These are phyloP conservation scores for Elymus sibiricus DNA, from an alignment of 176 grass and related monocot genomes.

Conservation along the genomic window DNA sequence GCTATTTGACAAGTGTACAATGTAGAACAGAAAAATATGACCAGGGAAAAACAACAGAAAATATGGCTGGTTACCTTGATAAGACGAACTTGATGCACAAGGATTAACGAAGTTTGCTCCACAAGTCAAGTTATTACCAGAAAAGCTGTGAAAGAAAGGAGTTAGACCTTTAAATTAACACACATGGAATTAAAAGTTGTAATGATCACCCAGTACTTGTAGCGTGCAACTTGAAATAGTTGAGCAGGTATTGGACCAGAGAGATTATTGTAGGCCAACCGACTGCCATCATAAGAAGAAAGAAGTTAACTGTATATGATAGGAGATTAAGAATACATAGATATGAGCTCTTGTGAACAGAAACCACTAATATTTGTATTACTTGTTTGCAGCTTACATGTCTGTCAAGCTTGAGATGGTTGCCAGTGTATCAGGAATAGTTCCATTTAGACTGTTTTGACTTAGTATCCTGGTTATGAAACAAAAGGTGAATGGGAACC, in stretches of 20 bases:
- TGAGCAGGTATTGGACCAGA: conserved; percentile 74
- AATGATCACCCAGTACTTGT: conserved; percentile 69
- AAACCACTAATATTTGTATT: conserved; percentile 23
- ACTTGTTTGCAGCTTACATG: conserved; percentile 53
- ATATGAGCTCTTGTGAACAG: background rate
- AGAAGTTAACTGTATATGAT: conserved; percentile 28
- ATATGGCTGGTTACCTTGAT: conserved; percentile 55
- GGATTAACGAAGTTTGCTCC: conserved; percentile 63
- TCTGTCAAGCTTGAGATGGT: conserved; percentile 67
- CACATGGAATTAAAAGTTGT: background rate
- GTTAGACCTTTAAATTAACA: conserved; percentile 30
- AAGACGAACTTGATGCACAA: conserved; percentile 67
- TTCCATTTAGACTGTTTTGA: conserved; percentile 75
- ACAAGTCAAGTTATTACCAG: conserved; percentile 86
- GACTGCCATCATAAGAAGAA: conserved; percentile 45
- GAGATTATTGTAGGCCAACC: conserved; percentile 84
- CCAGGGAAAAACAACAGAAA: background rate
- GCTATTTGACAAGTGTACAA: conserved; percentile 20
- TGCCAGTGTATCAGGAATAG: conserved; percentile 65
- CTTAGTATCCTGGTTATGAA: conserved; percentile 73
- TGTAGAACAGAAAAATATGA: conserved; percentile 3
- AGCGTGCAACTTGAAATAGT: conserved; percentile 85
- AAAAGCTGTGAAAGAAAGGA: conserved; percentile 67
- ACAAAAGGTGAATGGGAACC: background rate
- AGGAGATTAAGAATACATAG: background rate